These are phyloP conservation scores for Cyphellophora europaea DNA, from an alignment of 2,329 filamentous ascomycete genomes.

Conservation along the genomic window DNA sequence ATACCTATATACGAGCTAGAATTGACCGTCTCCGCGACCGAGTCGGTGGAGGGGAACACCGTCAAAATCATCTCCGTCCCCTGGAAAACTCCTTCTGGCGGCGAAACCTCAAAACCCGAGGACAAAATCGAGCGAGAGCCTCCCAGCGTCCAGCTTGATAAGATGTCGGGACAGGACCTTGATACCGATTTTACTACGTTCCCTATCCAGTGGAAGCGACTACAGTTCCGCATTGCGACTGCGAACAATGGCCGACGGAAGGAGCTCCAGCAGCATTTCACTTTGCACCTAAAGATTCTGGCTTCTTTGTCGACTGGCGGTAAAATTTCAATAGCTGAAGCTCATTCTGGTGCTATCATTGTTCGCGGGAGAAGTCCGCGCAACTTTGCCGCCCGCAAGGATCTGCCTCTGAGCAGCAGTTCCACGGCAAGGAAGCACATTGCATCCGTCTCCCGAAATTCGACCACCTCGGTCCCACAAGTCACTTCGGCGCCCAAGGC, in stretches of 20 bases:
- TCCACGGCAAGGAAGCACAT: slow-evolving; percentile 66
- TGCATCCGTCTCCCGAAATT: slow-evolving; percentile 22
- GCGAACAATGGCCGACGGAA: slow-evolving; percentile 93
- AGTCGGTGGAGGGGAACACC: slow-evolving; percentile 85
- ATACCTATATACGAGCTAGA: slow-evolving; percentile 76
- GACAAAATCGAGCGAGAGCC: slow-evolving; percentile 77
- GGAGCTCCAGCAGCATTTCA: slow-evolving; percentile 93
- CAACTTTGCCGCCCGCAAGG: slow-evolving; percentile 90
- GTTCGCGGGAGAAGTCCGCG: slow-evolving; percentile 86
- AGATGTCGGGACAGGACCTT: slow-evolving; percentile 55
- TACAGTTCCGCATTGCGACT: slow-evolving; percentile 91
- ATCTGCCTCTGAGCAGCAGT: slow-evolving; percentile 76
- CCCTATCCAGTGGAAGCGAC: slow-evolving; percentile 84
- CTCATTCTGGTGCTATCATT: slow-evolving; percentile 82
- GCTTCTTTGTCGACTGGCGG: slow-evolving; percentile 75
- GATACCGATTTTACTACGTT: slow-evolving; percentile 83
- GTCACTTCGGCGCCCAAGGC: slow-evolving; percentile 18
- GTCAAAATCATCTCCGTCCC: slow-evolving; percentile 94
- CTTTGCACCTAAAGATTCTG: slow-evolving; percentile 76
- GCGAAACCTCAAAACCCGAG: slow-evolving; percentile 42
- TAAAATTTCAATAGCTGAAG: slow-evolving; percentile 73
- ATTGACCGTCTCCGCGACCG: slow-evolving; percentile 80
- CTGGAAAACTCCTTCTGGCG: slow-evolving; percentile 87
- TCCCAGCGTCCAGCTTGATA: slow-evolving; percentile 64
- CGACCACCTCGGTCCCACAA: slow-evolving; percentile 15